A percentile compares a stretch with the other conserved stretches of the same genome.
These are phyloP conservation scores for Tylopilus balloui DNA, from an alignment of 768 basidiomycete species.

Conservation along the genomic window DNA sequence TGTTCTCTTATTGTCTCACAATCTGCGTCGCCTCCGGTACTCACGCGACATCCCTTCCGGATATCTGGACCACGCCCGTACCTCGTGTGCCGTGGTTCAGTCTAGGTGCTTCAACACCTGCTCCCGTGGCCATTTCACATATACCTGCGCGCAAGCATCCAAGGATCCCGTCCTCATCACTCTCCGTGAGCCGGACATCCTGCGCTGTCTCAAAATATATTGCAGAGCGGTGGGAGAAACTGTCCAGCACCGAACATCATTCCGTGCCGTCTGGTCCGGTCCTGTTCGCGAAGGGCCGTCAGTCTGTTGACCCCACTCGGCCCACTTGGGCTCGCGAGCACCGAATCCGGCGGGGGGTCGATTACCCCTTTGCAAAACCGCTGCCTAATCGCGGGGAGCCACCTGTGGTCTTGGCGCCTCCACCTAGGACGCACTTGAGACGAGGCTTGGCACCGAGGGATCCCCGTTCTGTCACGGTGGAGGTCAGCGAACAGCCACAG, in stretches of 20 bases:
- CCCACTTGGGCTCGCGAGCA: conserved; percentile 50
- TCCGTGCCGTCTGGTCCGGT: conserved; percentile 13
- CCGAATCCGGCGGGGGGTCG: conserved; percentile 48
- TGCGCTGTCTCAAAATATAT: conserved; percentile 29
- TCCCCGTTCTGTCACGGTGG: conserved; percentile 31
- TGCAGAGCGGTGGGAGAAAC: conserved; percentile 29
- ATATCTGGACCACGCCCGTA: conserved; percentile 51
- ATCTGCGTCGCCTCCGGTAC: conserved; percentile 44
- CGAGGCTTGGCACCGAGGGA: conserved; percentile 15
- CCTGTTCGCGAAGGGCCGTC: conserved; percentile 15
- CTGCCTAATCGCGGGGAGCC: conserved; percentile 19
- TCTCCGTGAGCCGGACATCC: conserved; percentile 10
- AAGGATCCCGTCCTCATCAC: conserved; percentile 5
- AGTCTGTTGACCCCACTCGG: conserved; percentile 26
- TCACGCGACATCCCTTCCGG: conserved; percentile 40
- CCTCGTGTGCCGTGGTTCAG: conserved; percentile 58
- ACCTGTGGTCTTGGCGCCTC: conserved; percentile 27
- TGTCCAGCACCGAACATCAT: conserved; percentile 23
- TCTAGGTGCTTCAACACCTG: background rate
- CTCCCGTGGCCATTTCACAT: conserved; percentile 1
- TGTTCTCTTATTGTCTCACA: conserved; percentile 51
- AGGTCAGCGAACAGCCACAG: conserved; percentile 17
- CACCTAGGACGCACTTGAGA: conserved; percentile 30
- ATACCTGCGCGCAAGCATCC: conserved; percentile 10
- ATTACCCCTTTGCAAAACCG: conserved; percentile 45